These are phyloP conservation scores for Fagus crenata DNA, from an alignment of 306 rosid species.

Conservation along the genomic window DNA sequence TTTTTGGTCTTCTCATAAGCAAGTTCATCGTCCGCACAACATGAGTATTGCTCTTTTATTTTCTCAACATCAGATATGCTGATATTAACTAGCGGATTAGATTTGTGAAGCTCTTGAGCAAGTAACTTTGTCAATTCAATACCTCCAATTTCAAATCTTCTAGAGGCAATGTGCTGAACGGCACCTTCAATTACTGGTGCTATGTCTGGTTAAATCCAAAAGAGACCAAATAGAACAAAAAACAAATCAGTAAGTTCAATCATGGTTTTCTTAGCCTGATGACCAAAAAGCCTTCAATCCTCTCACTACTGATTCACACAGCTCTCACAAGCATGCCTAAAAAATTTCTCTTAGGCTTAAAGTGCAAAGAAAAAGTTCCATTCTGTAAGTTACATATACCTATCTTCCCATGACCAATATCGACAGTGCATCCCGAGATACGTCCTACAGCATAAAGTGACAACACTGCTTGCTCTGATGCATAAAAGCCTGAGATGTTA, in stretches of 20 bases:
- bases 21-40: constrained; percentile 91
- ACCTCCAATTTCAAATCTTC: constrained; percentile 97
- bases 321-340: constrained; percentile 14
- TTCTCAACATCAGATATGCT: constrained; percentile 78
- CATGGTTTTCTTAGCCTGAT: constrained; percentile 9
- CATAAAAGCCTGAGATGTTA: constrained; percentile 98
- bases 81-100: constrained; percentile 71
- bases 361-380: constrained; percentile 2
- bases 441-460: constrained; percentile 96
- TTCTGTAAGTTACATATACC: constrained; percentile 45
- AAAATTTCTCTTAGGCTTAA: neutral
- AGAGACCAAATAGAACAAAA: constrained; percentile 15
- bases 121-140: constrained; percentile 76
- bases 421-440: constrained; percentile 95
- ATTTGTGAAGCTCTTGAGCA: constrained; percentile 82
- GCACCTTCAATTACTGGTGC: constrained; percentile 99
- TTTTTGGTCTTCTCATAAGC: constrained; percentile 66
- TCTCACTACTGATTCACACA: constrained; percentile 10
- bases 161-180: constrained; percentile 94
- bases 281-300: constrained; percentile 14
- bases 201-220: constrained; percentile 61
- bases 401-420: constrained; percentile 97
- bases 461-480: constrained; percentile 94
- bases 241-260: constrained; percentile 14
- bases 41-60: constrained; percentile 78